Conservation (phyloP, 768 basidiomycete genomes). For the Bullera alba region DNA sequence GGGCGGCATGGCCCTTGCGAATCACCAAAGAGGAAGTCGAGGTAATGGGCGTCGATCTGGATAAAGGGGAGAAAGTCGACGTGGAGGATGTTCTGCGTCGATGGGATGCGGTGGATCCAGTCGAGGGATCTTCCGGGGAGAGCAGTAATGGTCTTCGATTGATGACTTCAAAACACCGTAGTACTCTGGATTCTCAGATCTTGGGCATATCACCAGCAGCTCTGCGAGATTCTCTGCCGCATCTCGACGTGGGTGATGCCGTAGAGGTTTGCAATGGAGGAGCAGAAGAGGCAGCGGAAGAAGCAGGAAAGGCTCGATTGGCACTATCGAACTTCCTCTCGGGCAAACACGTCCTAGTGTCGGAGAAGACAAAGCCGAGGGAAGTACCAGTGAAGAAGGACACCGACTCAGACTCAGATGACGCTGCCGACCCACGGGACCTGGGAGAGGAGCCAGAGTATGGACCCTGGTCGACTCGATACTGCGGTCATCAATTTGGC, state of each 20-base stretch:
- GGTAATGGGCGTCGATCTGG: slow-evolving; percentile 54
- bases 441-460: slow-evolving; percentile 46
- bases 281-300: slow-evolving; percentile 35
- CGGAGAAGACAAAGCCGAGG: too few relatives aligned
- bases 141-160: slow-evolving; percentile 34
- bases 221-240: slow-evolving; percentile 69
- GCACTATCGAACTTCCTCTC: slow-evolving; percentile 75
- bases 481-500: slow-evolving; percentile 59
- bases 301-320: slow-evolving; percentile 50
- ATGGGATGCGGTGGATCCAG: slow-evolving; percentile 52
- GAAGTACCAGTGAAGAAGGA: too few relatives aligned
- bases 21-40: slow-evolving; percentile 54
- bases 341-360: slow-evolving; percentile 65
- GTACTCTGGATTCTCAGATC: slow-evolving; percentile 48
- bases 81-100: slow-evolving; percentile 71
- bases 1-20: slow-evolving; percentile 72
- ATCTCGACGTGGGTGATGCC: slow-evolving; percentile 79
- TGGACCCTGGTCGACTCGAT: slow-evolving; percentile 80
- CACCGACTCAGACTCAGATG: slow-evolving; percentile 36
- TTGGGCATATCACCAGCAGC: slow-evolving; percentile 66
- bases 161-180: slow-evolving; percentile 19
- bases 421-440: slow-evolving; percentile 19
- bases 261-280: slow-evolving; percentile 57
- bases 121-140: slow-evolving; percentile 51
- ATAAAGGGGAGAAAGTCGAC: slow-evolving; percentile 55